Conservation (phyloP, 2,329 filamentous ascomycete species). For the Monilinia laxa region DNA sequence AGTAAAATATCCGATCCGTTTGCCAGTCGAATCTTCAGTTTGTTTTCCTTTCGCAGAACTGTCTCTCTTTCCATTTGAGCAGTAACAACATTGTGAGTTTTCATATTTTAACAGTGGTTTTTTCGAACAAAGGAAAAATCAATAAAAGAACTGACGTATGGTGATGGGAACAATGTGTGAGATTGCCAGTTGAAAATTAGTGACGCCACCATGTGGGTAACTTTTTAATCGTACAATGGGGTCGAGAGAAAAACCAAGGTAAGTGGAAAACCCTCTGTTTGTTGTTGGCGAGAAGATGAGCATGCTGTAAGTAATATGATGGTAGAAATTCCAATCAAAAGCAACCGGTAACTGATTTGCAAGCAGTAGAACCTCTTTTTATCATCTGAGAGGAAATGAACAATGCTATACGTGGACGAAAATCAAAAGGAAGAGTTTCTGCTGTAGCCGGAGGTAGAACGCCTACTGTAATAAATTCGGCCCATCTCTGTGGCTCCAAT, state of each 20-base stretch:
- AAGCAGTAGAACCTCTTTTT: background rate
- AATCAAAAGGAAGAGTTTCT: constrained; percentile 10
- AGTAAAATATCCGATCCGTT: background rate
- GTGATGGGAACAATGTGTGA: background rate
- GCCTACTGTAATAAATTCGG: constrained; percentile 12
- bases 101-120: background rate
- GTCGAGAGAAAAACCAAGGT: background rate
- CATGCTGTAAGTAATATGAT: background rate
- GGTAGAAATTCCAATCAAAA: background rate
- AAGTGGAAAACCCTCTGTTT: background rate
- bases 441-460: background rate
- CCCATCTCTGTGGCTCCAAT: constrained; percentile 15
- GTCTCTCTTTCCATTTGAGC: background rate
- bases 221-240: background rate
- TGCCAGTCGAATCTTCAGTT: constrained; percentile 7
- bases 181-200: background rate
- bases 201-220: background rate
- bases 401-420: background rate
- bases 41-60: background rate
- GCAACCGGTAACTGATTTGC: no score
- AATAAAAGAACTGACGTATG: background rate
- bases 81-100: background rate
- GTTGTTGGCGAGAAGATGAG: background rate
- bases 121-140: background rate
- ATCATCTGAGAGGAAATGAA: background rate